Conservation (phyloP, 495 filamentous ascomycete genomes). For the Amniculicola lignicola region DNA sequence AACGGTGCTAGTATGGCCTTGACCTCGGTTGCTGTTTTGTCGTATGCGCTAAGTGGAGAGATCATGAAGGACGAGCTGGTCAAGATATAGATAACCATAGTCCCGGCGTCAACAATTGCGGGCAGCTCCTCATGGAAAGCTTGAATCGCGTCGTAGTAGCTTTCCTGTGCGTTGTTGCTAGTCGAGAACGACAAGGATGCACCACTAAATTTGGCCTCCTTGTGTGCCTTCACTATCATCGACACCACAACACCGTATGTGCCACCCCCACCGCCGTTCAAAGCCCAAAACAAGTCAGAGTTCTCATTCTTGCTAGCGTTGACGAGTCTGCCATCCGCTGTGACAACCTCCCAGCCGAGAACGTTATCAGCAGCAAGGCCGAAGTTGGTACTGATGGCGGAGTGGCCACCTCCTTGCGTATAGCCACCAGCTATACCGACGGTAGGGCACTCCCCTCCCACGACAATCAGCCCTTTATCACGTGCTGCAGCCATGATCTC, state of each 20-base stretch:
- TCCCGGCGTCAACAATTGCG: constrained; percentile 51
- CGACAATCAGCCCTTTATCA: constrained; percentile 2
- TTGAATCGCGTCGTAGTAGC: constrained; percentile 42
- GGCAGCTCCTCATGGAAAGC: constrained; percentile 46
- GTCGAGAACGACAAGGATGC: constrained; percentile 20
- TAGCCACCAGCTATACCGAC: constrained; percentile 57
- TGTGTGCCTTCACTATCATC: neutral
- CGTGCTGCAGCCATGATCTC: neutral
- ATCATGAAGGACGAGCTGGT: constrained; percentile 35
- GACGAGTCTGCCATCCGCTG: neutral
- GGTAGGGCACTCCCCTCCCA: constrained; percentile 47
- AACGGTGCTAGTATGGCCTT: neutral
- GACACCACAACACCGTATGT: constrained; percentile 15
- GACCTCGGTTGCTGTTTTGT: neutral
- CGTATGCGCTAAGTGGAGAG: neutral
- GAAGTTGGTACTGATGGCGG: constrained; percentile 49
- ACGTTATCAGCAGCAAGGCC: constrained; percentile 64
- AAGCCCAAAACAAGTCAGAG: constrained; percentile 5
- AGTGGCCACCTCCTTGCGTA: constrained; percentile 61
- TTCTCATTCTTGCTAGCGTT: neutral
- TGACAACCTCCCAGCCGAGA: constrained; percentile 44
- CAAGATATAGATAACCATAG: constrained; percentile 52
- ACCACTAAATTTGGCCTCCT: neutral
- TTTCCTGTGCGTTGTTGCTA: constrained; percentile 31
- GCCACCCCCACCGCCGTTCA: constrained; percentile 4